phyloP scores from a whole-genome alignment of 179 eudicot genomes.

The Camellia oleifera region DNA sequence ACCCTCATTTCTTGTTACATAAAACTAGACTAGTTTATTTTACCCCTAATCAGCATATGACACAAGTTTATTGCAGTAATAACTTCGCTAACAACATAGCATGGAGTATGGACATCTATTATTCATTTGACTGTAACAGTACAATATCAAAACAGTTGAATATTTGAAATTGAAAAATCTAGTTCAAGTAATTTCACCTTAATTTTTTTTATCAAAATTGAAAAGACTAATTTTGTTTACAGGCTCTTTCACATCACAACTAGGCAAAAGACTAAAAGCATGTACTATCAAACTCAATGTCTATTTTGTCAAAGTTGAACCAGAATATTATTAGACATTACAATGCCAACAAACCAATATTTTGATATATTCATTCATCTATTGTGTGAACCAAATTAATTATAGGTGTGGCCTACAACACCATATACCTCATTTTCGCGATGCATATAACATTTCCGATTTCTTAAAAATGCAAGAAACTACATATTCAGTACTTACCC shows the following conservation, averaged over 20 bases:
- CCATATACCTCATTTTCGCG: too few relatives aligned
- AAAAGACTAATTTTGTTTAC: not conserved
- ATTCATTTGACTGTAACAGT: not conserved
- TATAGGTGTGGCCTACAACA: too few relatives aligned
- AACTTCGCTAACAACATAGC: not conserved
- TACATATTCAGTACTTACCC: not conserved
- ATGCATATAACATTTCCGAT: too few relatives aligned
- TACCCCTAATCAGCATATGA: not conserved
- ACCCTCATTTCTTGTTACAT: constrained; percentile 17
- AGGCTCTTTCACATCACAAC: not conserved
- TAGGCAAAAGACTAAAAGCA: not conserved
- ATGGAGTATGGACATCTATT: not conserved
- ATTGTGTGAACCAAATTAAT: too few relatives aligned
- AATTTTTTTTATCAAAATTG: not conserved
- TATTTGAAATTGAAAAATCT: not conserved
- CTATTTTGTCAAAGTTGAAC: not conserved
- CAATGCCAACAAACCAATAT: too few relatives aligned
- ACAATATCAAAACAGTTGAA: not conserved
- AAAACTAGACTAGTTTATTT: constrained; percentile 41
- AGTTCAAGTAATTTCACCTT: not conserved
- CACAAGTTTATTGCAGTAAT: not conserved
- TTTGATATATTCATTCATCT: too few relatives aligned
- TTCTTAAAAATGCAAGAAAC: not conserved
- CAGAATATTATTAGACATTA: not conserved
- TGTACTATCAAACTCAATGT: not conserved